Evolutionary conservation across 371 early-diverging fungal genomes (phyloP).

Genomic region (Circinella umbellata): DNA sequence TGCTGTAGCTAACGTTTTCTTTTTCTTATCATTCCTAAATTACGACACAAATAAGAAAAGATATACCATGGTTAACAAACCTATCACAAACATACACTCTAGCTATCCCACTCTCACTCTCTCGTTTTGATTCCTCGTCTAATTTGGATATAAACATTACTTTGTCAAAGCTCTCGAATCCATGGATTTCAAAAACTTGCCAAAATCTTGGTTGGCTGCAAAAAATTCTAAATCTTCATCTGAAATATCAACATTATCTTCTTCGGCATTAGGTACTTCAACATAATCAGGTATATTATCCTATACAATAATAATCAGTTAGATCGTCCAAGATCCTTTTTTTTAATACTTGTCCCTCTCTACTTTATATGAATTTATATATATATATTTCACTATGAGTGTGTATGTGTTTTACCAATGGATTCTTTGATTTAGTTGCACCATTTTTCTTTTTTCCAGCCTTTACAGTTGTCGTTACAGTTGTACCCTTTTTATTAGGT

Average conservation of each 20-base stretch:
- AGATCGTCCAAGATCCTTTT: constrained; percentile 5
- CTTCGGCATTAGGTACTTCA: constrained; percentile 23
- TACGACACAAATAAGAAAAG: neutral
- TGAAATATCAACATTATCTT: constrained; percentile 58
- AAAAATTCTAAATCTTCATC: constrained; percentile 71
- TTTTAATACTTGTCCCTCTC: neutral
- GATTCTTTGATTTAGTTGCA: constrained; percentile 10
- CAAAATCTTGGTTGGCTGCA: constrained; percentile 31
- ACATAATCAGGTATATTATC: constrained; percentile 17
- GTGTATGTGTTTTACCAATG: neutral
- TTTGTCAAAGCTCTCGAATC: constrained; percentile 43
- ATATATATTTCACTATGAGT: too few relatives aligned
- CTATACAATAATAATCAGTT: neutral
- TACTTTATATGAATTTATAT: too few relatives aligned
- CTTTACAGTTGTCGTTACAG: neutral
- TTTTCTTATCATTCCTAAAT: constrained; percentile 13
- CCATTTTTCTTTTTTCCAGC: constrained; percentile 3
- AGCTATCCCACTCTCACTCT: too few relatives aligned
- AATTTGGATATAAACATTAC: constrained; percentile 19
- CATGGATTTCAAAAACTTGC: constrained; percentile 31
- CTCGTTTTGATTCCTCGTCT: neutral
- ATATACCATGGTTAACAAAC: neutral
- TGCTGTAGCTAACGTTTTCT: constrained; percentile 15
- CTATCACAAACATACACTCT: neutral
- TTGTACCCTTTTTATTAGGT: neutral